Evolutionary conservation across 805 yeast species (phyloP).

Genomic region (Starmera dryadoides): DNA sequence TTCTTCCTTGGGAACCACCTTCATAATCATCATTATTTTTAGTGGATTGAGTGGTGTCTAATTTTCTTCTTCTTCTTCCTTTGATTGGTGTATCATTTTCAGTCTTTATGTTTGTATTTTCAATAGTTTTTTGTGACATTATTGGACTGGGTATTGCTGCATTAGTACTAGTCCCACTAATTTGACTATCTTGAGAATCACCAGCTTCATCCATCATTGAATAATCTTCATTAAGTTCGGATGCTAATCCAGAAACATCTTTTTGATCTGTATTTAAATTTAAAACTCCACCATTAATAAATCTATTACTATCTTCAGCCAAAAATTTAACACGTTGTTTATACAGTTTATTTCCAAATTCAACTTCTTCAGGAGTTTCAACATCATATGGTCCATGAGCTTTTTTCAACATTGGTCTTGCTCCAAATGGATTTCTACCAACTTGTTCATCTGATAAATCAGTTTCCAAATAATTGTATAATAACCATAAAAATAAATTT

Average conservation of each 20-base stretch:
- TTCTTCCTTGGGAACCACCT: conserved; percentile 12
- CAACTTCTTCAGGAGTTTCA: conserved; percentile 35
- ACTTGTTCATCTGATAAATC: conserved; percentile 46
- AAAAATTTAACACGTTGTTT: conserved; percentile 29
- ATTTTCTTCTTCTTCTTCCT: neutral
- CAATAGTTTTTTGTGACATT: neutral
- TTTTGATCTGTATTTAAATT: conserved; percentile 1
- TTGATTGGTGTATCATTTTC: neutral
- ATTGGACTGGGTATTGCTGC: neutral
- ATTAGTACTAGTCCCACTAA: neutral
- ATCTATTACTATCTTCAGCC: conserved; percentile 12
- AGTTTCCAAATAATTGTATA: conserved; percentile 77
- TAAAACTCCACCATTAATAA: conserved; percentile 1
- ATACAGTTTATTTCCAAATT: conserved; percentile 34
- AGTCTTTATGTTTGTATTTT: neutral
- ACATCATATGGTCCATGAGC: conserved; percentile 26
- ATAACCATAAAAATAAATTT: conserved; percentile 71
- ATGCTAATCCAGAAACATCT: neutral
- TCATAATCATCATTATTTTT: neutral
- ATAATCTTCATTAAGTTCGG: neutral
- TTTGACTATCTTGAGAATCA: neutral
- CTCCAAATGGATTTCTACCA: conserved; percentile 51
- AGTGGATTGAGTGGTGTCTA: neutral
- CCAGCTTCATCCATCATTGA: too few relatives aligned
- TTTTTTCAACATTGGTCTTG: conserved; percentile 26